Evolutionary conservation across 2,329 filamentous ascomycete species (phyloP), one percentile per base, ranked within the genome.

Genomic region (Canariomyces notabilis): DNA sequence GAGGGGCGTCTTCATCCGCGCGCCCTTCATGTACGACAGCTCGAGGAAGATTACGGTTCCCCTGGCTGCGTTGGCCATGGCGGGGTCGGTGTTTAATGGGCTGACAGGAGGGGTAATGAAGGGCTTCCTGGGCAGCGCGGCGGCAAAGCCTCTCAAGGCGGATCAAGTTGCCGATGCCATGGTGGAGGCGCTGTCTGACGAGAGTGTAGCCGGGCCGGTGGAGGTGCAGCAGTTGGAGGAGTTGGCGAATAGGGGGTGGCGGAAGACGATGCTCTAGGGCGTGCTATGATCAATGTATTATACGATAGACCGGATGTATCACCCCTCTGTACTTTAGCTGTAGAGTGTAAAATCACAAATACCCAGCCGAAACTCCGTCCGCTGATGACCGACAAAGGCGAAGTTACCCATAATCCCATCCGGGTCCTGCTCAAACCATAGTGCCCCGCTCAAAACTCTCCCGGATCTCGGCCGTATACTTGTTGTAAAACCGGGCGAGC

Each of bases 371-470:
- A 44, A 53, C 50, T 52, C 53, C 52, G 11, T 48, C 42, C 50
- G 42, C 48, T 40, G 23, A 31, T 29, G n/a, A 26, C 31, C 14
- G 15, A 37, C 22, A 22, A 49, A n/a, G 1, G 16, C 37, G 3
- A 50, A 37, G 48, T 31, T 21, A 44, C n/a, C 18, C 22, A 37
- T 21, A n/a, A 14, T 21, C 16, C 37, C n/a, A 14, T 21, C 16
- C 37, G 6, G 6, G 19, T 15, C 22, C 34, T n/a, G 44, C 69
- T 75, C 63, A 97, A 65, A 97, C 93, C 79, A 94, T 94, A 3
- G 93, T 97, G 15, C 93, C 93, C 54, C 93, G 80, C 77, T 98
- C 93, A 65, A 98, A 98, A 67, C 87, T 96, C 63, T 98, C 93
- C 63, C 93, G 77, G 59, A 98, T 97, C 66, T 98, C 93, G 23